A percentile compares a stretch with the other conserved stretches of the same genome.
phyloP scores from a whole-genome alignment of 1,284 basidiomycete species.

The Trichosporon sp. region DNA sequence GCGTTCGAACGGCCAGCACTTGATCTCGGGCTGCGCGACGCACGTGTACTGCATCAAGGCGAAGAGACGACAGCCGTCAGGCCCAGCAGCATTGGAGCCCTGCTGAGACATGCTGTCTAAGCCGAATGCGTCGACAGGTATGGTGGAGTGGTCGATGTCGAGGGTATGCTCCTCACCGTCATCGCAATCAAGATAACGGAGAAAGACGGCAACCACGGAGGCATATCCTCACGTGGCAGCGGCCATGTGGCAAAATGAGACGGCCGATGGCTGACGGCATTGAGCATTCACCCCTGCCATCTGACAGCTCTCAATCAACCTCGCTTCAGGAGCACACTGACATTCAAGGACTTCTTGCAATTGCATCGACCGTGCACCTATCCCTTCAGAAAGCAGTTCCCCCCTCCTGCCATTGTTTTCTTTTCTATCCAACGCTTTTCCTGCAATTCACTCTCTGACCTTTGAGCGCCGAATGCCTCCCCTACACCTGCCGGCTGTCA shows the following conservation, averaged over 20 bases:
- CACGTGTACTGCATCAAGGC: constrained; percentile 18
- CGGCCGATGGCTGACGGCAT: neutral
- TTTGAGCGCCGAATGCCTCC: no score
- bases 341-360: neutral
- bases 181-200: neutral
- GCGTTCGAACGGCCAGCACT: constrained; percentile 19
- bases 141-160: neutral
- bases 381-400: neutral
- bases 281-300: neutral
- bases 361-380: neutral
- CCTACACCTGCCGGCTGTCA: neutral
- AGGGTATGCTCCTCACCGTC: neutral
- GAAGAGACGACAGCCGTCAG: constrained; percentile 10
- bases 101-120: neutral
- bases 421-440: neutral
- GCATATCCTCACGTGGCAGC: no score
- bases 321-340: neutral
- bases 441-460: neutral
- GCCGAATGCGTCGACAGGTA: neutral
- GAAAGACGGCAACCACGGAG: neutral
- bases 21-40: constrained; percentile 3
- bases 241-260: neutral
- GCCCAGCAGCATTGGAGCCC: neutral
- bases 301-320: neutral
- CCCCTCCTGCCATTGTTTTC: neutral